A percentile compares a stretch with the other conserved stretches of the same genome.
These are phyloP conservation scores for Trypanosoma grayi DNA, from an alignment of 208 protist species.

Conservation along the genomic window DNA sequence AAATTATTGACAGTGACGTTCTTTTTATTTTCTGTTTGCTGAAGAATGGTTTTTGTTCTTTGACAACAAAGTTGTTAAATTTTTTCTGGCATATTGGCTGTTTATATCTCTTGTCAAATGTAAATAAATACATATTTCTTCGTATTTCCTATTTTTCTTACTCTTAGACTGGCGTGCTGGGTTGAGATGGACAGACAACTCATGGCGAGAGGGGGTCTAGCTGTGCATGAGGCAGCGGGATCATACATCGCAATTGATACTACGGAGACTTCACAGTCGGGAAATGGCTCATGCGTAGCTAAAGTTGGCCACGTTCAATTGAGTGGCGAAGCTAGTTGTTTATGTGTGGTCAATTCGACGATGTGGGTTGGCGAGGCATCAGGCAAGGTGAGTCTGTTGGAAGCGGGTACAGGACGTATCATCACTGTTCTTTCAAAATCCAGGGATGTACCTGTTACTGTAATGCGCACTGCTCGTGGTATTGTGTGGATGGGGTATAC, in stretches of 20 bases:
- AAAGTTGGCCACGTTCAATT: conserved; percentile 1
- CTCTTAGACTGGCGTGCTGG: too few relatives aligned
- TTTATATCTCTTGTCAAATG: too few relatives aligned
- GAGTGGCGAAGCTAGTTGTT: background rate
- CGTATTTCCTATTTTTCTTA: too few relatives aligned
- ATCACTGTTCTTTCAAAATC: background rate
- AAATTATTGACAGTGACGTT: too few relatives aligned
- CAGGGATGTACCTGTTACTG: conserved; percentile 7
- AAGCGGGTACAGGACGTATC: background rate
- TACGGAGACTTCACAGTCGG: background rate
- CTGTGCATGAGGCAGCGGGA: background rate
- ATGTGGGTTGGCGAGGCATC: conserved; percentile 9
- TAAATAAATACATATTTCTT: too few relatives aligned
- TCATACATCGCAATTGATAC: conserved; percentile 16
- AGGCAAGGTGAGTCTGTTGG: conserved; percentile 1
- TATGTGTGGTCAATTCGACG: background rate
- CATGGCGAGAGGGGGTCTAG: background rate
- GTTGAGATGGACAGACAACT: background rate
- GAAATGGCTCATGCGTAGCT: background rate
- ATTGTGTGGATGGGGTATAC: conserved; percentile 8
- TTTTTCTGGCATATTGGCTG: conserved; percentile 8
- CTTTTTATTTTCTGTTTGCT: conserved; percentile 13
- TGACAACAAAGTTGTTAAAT: conserved; percentile 1
- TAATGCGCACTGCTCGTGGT: conserved; percentile 7
- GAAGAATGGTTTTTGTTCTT: conserved; percentile 9